Evolutionary conservation across 2,329 filamentous ascomycete species (phyloP), one percentile per base, ranked within the genome.

Genomic region (Macroventuria anomochaeta): DNA sequence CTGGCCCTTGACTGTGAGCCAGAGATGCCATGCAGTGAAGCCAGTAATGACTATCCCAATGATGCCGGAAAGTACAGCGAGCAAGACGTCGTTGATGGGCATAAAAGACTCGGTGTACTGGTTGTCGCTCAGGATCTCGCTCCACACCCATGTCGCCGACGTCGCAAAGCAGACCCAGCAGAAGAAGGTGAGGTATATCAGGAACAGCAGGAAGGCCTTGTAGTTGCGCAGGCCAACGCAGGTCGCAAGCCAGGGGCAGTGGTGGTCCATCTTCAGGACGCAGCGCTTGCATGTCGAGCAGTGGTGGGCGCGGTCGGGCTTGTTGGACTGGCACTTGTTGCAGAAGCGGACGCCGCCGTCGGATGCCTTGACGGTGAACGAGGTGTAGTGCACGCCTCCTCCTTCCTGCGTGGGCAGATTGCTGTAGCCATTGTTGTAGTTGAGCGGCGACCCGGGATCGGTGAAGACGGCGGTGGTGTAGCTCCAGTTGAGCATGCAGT

Each of bases 191-290:
- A 90, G 91, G 74, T 99, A 97, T 50, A 93, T 84, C 21, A 99
- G 81, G 74, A 97, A 99, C 3, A 97, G 83, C 46, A 99, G 75
- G 72, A 99, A 99, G 0, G 93, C 84, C 77, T 99, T 99, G 81
- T 97, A 96, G 77, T 99, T 99, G 70, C 86, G 86, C 60, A 99
- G 80, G 17, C 95, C 95, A 55, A 99, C 90, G 75, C 95, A 99
- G 3, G 91, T 96, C 23, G 95, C 93, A 42, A 99, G 83, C 95
- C 95, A 99, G 13, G 95, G 95, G 74, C 95, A 99, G 78, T 99
- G 95, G 75, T 99, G 95, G 73, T 99, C 95, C 95, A 99, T 99
- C 81, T 99, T 99, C 74, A 99, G 82, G 21, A 99, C 93, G 74
- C 95, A 99, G 69, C 89, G 88, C 63, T 88, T 86, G 77, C 95